phyloP scores from a whole-genome alignment of 2,329 filamentous ascomycete species.

The Colletotrichum musicola region DNA sequence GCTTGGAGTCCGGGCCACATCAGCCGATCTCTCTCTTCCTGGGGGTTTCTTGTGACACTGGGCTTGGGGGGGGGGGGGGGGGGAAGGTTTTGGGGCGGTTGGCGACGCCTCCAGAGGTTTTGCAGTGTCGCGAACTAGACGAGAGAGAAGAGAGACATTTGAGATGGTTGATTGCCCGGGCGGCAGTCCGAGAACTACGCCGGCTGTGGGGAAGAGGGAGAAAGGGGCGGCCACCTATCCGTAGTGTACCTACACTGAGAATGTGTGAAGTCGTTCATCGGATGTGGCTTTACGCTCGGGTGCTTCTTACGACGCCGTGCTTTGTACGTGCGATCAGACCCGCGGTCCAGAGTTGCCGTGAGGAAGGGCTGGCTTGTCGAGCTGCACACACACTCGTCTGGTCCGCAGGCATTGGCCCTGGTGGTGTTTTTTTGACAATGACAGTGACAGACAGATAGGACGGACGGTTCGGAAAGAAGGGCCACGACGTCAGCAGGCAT shows the following conservation, averaged over 20 bases:
- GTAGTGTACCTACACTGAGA: too few relatives aligned
- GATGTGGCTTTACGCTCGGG: not conserved
- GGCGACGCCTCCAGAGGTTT: not conserved
- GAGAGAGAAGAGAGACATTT: not conserved
- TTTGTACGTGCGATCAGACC: slow-evolving; percentile 5
- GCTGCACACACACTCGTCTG: not conserved
- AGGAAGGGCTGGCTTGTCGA: slow-evolving; percentile 22
- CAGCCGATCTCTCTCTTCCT: not conserved
- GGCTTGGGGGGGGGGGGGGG: not conserved
- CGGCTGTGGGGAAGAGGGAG: slow-evolving; percentile 6
- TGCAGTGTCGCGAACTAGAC: not conserved
- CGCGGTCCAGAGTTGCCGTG: slow-evolving; percentile 22
- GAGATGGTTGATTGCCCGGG: slow-evolving; percentile 25
- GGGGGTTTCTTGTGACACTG: not conserved
- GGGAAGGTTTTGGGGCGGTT: not conserved
- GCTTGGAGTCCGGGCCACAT: slow-evolving; percentile 6
- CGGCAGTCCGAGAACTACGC: slow-evolving; percentile 11
- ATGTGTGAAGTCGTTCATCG: slow-evolving; percentile 22
- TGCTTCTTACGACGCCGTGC: too few relatives aligned
- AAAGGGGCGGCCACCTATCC: too few relatives aligned
- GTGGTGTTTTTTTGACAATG: not conserved
- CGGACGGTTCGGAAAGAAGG: slow-evolving; percentile 7
- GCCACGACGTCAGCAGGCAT: slow-evolving; percentile 10
- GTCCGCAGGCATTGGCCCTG: not conserved
- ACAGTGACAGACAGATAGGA: slow-evolving; percentile 7